Base-by-base conservation (phyloP, 176 grass and related monocot genomes). In the Pharus latifolius region DNA sequence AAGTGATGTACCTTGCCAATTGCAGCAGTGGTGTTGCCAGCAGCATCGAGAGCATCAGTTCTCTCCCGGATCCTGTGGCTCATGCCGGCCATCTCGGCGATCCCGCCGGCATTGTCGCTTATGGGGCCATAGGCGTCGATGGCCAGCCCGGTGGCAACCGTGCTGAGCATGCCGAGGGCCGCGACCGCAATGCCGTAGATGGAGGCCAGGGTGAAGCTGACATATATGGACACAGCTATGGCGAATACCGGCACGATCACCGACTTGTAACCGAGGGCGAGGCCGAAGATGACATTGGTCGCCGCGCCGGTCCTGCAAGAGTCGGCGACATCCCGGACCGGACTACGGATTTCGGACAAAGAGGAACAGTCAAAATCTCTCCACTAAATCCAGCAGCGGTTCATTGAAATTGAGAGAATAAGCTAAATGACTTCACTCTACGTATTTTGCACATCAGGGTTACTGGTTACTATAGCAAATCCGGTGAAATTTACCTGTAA, bases 121-220 rank as follows among this genome's bases (percentile, higher is more conserved):
- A 87, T 87, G 41, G 76, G 88, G 3, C 84, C 84, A 62, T 91
- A 87, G 10, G 84, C 88, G 78, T 91, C 88, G 19, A 91, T 87
- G 32, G 88, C 67, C 10, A 87, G 58, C 25, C 88, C 88, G 0
- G 88, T 91, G 31, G 84, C 76, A 1, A 91, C 80, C 20, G 88
- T 91, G 80, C 88, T 91, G 46, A 91, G 88, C 88, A 91, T 91
- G 19, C 88, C 88, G 5, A 91, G 78, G 17, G 88, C 80, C 0
- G 88, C 66, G 27, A 91, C 20, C n/a, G 84, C 88, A 15, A 91
- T 83, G 44, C 84, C 88, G 53, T 91, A 91, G 54, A 91, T 91
- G 15, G 88, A 79, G 8, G 88, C 84, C 15, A 91, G 67, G 3
- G 69, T 75, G 73, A 91, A 91, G 69, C 84, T 85, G 28, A 52